Base-by-base conservation (phyloP, 1,284 basidiomycete species). In the Ceratobasidium sp. region DNA sequence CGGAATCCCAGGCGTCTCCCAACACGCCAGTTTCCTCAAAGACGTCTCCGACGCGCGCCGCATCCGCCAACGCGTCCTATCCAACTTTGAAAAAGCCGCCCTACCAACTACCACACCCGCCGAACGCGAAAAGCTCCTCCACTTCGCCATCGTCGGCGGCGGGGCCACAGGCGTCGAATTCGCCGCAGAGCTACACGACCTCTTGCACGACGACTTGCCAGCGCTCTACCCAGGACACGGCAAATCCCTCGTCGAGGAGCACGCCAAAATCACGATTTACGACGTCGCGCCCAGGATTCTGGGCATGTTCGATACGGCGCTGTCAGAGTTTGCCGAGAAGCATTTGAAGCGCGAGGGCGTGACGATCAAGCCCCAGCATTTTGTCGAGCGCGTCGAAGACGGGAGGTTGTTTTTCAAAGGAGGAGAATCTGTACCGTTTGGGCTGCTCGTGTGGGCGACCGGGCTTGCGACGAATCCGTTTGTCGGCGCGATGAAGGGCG, bases 381-480 rank as follows among this genome's bases (percentile, higher is more conserved):
- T 94, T 82, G 95, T 98, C 44, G 91, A 94, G 81, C 87, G 90
- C 56, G 94, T 97, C 23, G 91, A 93, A 81, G 44, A 33, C 20
- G 68, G 44, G 52, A 42, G 77, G 46, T 33, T 78, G 59, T 26
- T 46, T 62, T 77, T 59, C 54, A 74, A 78, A 20, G 61, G 44
- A 3, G 59, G 33, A n/a, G 62, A 68, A 28, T n/a, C 77, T 93
- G 93, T 94, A 38, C 91, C 90, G 15, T 94, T 92, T 82, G 95
- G 95, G 17, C 86, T 96, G 52, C 88, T 95, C 5, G 94, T 97
- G 23, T 96, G 95, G 96, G 92, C 91, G 80, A 96, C 95, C 4
- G 94, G 94, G 1, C 87, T 96, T 9, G 89, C 93, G 10, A 90
- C 93, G 2, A 96, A 96, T 82, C 94, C 94, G 9, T 86, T 96